phyloP scores from a whole-genome alignment of 176 grass and related monocot genomes.

The Hyparrhenia diplandra region DNA sequence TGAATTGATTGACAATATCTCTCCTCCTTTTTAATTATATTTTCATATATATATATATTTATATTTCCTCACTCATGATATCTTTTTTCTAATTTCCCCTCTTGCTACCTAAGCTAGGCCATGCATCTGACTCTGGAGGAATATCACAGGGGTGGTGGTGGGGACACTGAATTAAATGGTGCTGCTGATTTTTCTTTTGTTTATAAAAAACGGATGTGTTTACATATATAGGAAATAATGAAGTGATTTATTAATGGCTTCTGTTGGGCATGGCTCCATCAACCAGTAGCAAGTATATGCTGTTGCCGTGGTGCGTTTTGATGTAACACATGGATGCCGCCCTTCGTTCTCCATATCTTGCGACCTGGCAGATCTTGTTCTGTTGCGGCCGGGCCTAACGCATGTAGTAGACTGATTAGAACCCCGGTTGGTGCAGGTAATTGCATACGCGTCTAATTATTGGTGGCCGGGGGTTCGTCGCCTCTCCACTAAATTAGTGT shows the following conservation, averaged over 20 bases:
- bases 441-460: constrained; percentile 26
- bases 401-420: not conserved
- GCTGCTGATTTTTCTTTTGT: not conserved
- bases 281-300: not conserved
- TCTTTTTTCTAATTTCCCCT: not conserved
- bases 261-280: constrained; percentile 21
- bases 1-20: not conserved
- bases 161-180: not conserved
- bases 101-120: not conserved
- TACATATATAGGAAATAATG: not conserved
- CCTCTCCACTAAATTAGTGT: not conserved
- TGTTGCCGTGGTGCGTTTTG: not conserved
- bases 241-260: constrained; percentile 6
- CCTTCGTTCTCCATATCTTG: constrained; percentile 12
- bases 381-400: not conserved
- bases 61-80: not conserved
- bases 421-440: constrained; percentile 28
- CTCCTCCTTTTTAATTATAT: not conserved
- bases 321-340: constrained; percentile 19
- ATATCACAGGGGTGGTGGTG: no score
- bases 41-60: no score
- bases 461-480: not conserved
- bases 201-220: no score
- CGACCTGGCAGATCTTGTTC: constrained; percentile 49
- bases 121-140: not conserved